Percentiles rank a stretch among this genome's conserved stretches.
phyloP scores from a whole-genome alignment of 352 stramenopile species.

The Pythium volutum region DNA sequence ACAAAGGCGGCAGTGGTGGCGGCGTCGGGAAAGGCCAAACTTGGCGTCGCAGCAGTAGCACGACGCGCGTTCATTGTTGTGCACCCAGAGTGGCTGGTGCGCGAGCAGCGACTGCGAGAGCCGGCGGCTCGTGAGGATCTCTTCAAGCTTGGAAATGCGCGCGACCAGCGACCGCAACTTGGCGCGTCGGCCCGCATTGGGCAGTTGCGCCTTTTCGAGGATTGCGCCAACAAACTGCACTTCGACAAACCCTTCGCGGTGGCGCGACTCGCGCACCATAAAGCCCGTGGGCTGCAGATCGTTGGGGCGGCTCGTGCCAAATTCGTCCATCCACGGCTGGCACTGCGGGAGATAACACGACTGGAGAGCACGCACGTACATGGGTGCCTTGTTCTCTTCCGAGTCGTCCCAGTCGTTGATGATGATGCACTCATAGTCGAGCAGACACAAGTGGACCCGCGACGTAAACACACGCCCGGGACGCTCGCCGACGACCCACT shows the following conservation, averaged over 20 bases:
- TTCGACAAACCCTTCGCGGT: conserved; percentile 52
- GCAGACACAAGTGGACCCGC: conserved; percentile 56
- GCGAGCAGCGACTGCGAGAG: conserved; percentile 65
- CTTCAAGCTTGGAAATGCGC: conserved; percentile 61
- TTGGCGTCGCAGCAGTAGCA: conserved; percentile 65
- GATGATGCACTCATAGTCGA: conserved; percentile 76
- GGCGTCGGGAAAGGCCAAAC: conserved; percentile 66
- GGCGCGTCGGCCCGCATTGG: conserved; percentile 44
- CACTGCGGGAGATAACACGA: conserved; percentile 61
- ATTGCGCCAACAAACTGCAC: conserved; percentile 75
- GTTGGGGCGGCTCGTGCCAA: conserved; percentile 36
- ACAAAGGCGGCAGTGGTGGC: conserved; percentile 76
- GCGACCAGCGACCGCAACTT: conserved; percentile 55
- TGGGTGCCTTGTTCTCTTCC: conserved; percentile 35
- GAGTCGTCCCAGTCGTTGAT: conserved; percentile 73
- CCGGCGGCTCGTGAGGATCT: conserved; percentile 64
- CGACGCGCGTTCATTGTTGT: conserved; percentile 50
- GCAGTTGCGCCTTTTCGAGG: conserved; percentile 66
- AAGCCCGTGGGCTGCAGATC: conserved; percentile 68
- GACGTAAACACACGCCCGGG: conserved; percentile 64
- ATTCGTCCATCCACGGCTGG: conserved; percentile 60
- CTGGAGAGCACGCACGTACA: conserved; percentile 71
- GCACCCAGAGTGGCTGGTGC: conserved; percentile 67
- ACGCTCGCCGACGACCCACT: conserved; percentile 67
- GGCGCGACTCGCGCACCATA: conserved; percentile 64